phyloP scores from a whole-genome alignment of 2,329 filamentous ascomycete genomes.

The Westerdykella ornata region DNA sequence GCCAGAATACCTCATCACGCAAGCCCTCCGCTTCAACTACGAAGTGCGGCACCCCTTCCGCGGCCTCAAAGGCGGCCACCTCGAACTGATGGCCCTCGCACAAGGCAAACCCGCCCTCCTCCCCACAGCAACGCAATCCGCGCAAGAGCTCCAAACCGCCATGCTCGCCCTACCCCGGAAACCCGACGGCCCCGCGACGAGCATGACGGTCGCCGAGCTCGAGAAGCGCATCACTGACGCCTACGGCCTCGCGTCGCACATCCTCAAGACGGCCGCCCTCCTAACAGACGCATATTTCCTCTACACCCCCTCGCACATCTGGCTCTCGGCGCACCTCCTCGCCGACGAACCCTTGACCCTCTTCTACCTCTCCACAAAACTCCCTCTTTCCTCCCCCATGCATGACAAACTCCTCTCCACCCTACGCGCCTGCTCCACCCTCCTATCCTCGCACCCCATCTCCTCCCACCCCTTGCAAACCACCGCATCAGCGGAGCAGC shows the following conservation, averaged over 20 bases:
- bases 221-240: slow-evolving; percentile 52
- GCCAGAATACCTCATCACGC: slow-evolving; percentile 86
- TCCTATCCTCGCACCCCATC: slow-evolving; percentile 32
- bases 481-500: slow-evolving; percentile 17
- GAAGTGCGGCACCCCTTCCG: slow-evolving; percentile 88
- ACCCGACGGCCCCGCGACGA: slow-evolving; percentile 9
- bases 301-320: slow-evolving; percentile 90
- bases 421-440: slow-evolving; percentile 35
- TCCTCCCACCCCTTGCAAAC: slow-evolving; percentile 12
- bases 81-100: slow-evolving; percentile 68
- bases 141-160: slow-evolving; percentile 20
- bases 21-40: slow-evolving; percentile 87
- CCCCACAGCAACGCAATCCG: slow-evolving; percentile 10
- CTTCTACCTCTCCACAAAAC: slow-evolving; percentile 44
- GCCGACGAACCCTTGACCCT: slow-evolving; percentile 59
- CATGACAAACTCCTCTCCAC: slow-evolving; percentile 35
- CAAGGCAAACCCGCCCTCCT: slow-evolving; percentile 50
- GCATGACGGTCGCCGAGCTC: slow-evolving; percentile 17
- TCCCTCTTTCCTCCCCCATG: slow-evolving; percentile 26
- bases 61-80: slow-evolving; percentile 74
- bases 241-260: slow-evolving; percentile 60
- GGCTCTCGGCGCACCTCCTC: slow-evolving; percentile 71
- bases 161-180: slow-evolving; percentile 25
- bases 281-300: slow-evolving; percentile 96
- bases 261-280: slow-evolving; percentile 59